A percentile compares a stretch with the other conserved stretches of the same genome.
These are phyloP conservation scores for Chalara sp. DNA, from an alignment of 2,329 filamentous ascomycete genomes.

Conservation along the genomic window DNA sequence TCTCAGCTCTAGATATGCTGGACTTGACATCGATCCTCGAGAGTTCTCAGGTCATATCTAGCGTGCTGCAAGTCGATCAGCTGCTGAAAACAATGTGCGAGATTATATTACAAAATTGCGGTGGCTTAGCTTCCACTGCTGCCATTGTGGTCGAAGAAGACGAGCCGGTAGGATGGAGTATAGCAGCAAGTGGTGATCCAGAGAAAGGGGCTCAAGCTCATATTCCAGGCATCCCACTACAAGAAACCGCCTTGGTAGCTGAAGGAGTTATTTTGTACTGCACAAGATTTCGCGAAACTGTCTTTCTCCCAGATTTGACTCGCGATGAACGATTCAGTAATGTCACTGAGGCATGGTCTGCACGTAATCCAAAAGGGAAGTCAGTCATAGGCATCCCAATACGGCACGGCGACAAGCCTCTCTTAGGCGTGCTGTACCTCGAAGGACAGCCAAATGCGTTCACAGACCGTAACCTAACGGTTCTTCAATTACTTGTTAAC, in stretches of 20 bases:
- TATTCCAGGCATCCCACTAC: slow-evolving; percentile 56
- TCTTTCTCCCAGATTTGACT: slow-evolving; percentile 68
- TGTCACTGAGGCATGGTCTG: slow-evolving; percentile 62
- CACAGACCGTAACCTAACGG: slow-evolving; percentile 64
- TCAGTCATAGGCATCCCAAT: slow-evolving; percentile 78
- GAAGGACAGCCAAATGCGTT: slow-evolving; percentile 71
- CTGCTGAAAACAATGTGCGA: slow-evolving; percentile 76
- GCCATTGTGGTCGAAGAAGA: slow-evolving; percentile 70
- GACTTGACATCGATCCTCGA: slow-evolving; percentile 73
- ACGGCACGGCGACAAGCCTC: slow-evolving; percentile 60
- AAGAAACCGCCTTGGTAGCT: slow-evolving; percentile 61
- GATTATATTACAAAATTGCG: slow-evolving; percentile 72
- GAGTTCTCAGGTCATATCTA: slow-evolving; percentile 74
- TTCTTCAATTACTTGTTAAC: slow-evolving; percentile 66
- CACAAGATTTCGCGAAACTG: slow-evolving; percentile 66
- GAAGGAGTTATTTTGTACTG: slow-evolving; percentile 73
- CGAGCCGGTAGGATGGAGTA: slow-evolving; percentile 51
- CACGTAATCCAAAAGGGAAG: slow-evolving; percentile 61
- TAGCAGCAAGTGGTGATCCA: slow-evolving; percentile 67
- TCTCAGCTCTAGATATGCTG: slow-evolving; percentile 76
- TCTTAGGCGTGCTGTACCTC: slow-evolving; percentile 70
- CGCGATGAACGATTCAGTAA: slow-evolving; percentile 74
- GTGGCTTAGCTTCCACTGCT: slow-evolving; percentile 61
- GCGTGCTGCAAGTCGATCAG: slow-evolving; percentile 67
- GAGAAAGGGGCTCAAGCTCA: slow-evolving; percentile 63